A percentile compares a stretch with the other conserved stretches of the same genome.
Evolutionary conservation across 306 rosid genomes (phyloP).

Genomic region (Neltuma alba): DNA sequence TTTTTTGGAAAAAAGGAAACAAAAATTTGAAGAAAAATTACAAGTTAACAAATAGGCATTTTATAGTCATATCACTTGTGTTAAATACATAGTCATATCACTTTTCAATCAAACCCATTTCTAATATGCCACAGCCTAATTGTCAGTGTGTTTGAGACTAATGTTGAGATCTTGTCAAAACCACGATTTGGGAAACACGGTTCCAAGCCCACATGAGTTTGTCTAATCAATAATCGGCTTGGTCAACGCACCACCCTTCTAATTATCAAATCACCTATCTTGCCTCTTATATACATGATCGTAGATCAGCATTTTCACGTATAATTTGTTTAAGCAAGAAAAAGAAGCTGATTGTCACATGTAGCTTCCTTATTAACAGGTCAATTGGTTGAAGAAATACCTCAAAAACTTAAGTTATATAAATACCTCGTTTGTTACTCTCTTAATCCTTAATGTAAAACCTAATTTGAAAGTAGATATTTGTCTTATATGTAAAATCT

Average conservation of each 20-base stretch:
- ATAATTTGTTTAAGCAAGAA: no score
- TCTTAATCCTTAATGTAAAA: no score
- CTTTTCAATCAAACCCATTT: not conserved
- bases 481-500: no score
- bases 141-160: not conserved
- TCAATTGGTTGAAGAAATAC: not conserved
- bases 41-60: not conserved
- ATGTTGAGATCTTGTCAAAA: not conserved
- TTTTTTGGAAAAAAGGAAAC: no score
- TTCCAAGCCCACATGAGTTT: not conserved
- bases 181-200: not conserved
- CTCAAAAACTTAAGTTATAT: not conserved
- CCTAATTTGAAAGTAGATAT: no score
- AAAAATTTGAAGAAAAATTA: not conserved
- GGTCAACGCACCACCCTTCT: not conserved
- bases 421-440: not conserved
- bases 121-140: not conserved
- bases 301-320: not conserved
- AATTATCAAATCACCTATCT: constrained; percentile 23
- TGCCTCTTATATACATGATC: no score
- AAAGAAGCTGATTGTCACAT: constrained; percentile 1
- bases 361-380: constrained; percentile 13
- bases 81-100: no score
- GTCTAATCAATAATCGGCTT: not conserved
- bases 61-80: no score